Base-by-base conservation (phyloP, 2,329 filamentous ascomycete genomes). In the Diaporthe sp. region DNA sequence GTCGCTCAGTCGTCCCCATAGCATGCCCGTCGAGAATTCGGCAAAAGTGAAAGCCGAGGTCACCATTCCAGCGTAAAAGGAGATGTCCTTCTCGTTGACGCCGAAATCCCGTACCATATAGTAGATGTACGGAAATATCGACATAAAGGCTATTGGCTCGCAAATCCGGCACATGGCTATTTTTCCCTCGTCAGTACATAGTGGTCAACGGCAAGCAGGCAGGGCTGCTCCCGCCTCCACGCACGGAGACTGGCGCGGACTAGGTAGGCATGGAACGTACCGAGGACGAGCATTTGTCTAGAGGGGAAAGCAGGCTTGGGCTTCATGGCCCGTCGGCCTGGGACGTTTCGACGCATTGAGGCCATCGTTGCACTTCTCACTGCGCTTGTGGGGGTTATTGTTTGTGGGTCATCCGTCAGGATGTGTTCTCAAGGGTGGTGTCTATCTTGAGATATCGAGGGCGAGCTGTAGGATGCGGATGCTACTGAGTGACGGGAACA, bases 91-190 rank as follows among this genome's bases (percentile, higher is more conserved):
- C 63, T 94, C 88, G 77, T 95, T 94, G 82, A 98, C 93, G 81
- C 94, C 89, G 85, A 98, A 98, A 77, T 95, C 95, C 81, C 95
- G 90, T 80, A 98, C 94, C 97, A 99, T 98, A 87, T 94, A 96
- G 87, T 98, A 98, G 80, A 98, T 95, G 85, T 98, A 99, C 1
- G 97, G 97, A 83, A 99, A 98, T 80, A 98, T 98, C 72, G 96
- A 98, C 95, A 98, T 98, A 89, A 99, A 98, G 8, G 97, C 97
- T 84, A 99, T 98, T 71, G 97, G 97, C 84, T 99, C 97, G 88
- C 95, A 98, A 87, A 99, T 96, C 82, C 97, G 93, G 86, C 96
- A 98, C 82, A 98, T 89, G 61, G 95, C 96, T 97, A 78, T 57
- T 79, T 72, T 34, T 15, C 42, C 55, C 44, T 28, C 51, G 72